Evolutionary conservation across 805 yeast species (phyloP), one percentile per base, ranked within the genome.

Genomic region (Myxozyma nipponensis): DNA sequence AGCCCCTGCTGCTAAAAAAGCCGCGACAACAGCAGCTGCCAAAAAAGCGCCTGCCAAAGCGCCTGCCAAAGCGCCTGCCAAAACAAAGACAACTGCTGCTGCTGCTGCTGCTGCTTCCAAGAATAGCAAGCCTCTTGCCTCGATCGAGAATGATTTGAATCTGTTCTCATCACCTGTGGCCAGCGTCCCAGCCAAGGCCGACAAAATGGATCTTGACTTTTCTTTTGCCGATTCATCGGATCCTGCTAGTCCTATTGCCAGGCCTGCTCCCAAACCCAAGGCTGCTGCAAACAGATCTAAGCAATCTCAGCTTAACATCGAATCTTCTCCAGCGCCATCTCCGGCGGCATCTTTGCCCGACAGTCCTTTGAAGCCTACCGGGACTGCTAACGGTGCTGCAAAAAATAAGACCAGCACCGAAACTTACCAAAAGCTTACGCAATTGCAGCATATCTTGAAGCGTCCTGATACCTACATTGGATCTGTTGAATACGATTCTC

Each of bases 391-490:
- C 15, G 38, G 9, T 4, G n/a, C 52, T 18, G 18, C 42, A 19
- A 56, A 48, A 39, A 22, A 47, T 30, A 76, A 75, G 58, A 63
- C 72, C 48, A 77, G 81, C 54, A 70, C 82, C 48, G 85, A 84
- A 46, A 89, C 86, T 62, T 93, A 93, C 71, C 98, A 91, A 69
- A 87, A 86, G 72, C 81, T 93, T 42, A 83, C 96, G 2, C 99
- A 91, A 69, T 75, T 93, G 62, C 98, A 93, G 65, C 99, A 93
- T 75, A 91, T 93, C 50, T 75, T 93, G 63, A 89, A 89, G 68
- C 83, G 99, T 69, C 99, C 99, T 0, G 99, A 93, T 68, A 91
- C 98, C 2, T 93, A 93, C 69, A 83, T 93, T 61, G 99, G 99
- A 4, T 89, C 97, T 1, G 84, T 90, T 22, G 99, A 93, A 69